Evolutionary conservation across 2,329 filamentous ascomycete species (phyloP).

Genomic region (Ophiocordyceps camponoti-rufipedis): DNA sequence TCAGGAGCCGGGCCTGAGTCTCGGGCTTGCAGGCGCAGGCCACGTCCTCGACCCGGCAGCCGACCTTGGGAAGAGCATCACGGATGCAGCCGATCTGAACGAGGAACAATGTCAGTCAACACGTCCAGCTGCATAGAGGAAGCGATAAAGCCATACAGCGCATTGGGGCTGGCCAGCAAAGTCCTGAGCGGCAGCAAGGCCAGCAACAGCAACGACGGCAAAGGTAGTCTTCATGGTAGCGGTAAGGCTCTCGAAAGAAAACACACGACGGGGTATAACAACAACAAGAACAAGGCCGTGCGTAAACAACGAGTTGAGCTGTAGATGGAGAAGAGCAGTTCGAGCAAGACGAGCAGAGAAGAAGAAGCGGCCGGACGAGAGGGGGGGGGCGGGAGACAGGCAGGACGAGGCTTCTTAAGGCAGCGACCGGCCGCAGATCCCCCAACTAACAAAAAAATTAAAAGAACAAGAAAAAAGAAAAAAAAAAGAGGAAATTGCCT

Average conservation of each 20-base stretch:
- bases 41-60: slow-evolving; percentile 17
- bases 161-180: slow-evolving; percentile 17
- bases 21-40: slow-evolving; percentile 18
- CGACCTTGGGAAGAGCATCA: slow-evolving; percentile 15
- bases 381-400: no score
- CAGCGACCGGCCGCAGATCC: no score
- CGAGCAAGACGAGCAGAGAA: no score
- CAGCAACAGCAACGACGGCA: slow-evolving; percentile 13
- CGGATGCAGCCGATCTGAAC: slow-evolving; percentile 15
- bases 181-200: slow-evolving; percentile 20
- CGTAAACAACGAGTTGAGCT: no score
- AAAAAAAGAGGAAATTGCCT: no score
- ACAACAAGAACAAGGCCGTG: no score
- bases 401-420: no score
- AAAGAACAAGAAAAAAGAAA: no score
- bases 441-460: no score
- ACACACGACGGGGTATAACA: no score
- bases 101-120: not conserved
- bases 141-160: slow-evolving; percentile 13
- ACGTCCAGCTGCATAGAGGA: not conserved
- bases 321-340: no score
- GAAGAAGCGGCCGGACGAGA: no score
- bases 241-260: not conserved
- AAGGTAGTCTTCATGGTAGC: slow-evolving; percentile 22
- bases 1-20: slow-evolving; percentile 13